Conservation (phyloP, 2,329 filamentous ascomycete species). For the Beauveria scarabaeidicola region DNA sequence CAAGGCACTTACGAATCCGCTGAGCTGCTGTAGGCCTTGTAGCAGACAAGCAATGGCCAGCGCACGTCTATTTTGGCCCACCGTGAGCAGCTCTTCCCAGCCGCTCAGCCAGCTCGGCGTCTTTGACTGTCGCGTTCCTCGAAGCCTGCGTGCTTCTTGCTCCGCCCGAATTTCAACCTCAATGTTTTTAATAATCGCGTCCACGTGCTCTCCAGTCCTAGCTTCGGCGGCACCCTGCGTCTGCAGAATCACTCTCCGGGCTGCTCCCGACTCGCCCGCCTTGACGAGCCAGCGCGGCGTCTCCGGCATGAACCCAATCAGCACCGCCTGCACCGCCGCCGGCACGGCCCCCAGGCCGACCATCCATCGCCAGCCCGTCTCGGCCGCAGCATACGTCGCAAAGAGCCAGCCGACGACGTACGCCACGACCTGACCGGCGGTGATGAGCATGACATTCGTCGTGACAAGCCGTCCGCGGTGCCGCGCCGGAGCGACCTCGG, state of each 20-base stretch:
- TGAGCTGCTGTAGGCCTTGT: conserved; percentile 81
- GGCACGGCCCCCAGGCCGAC: conserved; percentile 77
- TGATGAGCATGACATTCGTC: conserved; percentile 74
- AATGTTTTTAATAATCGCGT: conserved; percentile 58
- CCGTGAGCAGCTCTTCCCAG: conserved; percentile 46
- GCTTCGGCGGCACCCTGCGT: conserved; percentile 48
- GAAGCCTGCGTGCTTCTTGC: conserved; percentile 37
- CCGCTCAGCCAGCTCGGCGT: conserved; percentile 33
- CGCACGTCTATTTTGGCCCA: conserved; percentile 61
- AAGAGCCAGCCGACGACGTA: conserved; percentile 78
- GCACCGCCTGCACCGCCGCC: conserved; percentile 58
- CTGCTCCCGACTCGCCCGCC: conserved; percentile 51
- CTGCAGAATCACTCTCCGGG: conserved; percentile 54
- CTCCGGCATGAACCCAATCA: conserved; percentile 72
- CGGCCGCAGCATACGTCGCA: conserved; percentile 40
- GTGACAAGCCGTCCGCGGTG: conserved; percentile 75
- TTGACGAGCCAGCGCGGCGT: conserved; percentile 82
- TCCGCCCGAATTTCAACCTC: conserved; percentile 69
- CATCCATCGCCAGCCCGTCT: conserved; percentile 79
- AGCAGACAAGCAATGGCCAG: conserved; percentile 78
- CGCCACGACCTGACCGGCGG: conserved; percentile 79
- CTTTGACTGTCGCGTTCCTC: conserved; percentile 21
- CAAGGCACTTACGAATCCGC: conserved; percentile 59
- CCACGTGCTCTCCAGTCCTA: conserved; percentile 39
- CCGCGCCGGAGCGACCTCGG: conserved; percentile 70